Conservation (phyloP, 2,329 filamentous ascomycete genomes). For the Microdochium bolleyi region DNA sequence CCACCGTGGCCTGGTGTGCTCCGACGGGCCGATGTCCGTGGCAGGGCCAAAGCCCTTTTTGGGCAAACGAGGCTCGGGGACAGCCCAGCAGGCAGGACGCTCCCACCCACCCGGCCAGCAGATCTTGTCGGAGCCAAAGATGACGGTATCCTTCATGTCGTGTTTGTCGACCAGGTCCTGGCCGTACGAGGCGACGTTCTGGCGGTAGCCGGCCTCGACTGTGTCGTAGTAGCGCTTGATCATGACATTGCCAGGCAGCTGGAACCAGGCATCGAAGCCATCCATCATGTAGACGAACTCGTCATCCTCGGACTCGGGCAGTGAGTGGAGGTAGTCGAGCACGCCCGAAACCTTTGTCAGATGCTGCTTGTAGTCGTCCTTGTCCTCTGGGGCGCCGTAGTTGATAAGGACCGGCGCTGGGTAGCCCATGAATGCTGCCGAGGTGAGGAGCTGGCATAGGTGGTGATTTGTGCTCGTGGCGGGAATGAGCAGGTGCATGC, state of each 20-base stretch:
- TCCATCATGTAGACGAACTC: conserved; percentile 59
- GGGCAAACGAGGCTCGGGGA: conserved; percentile 24
- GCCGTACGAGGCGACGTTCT: conserved; percentile 41
- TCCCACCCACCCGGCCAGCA: conserved; percentile 29
- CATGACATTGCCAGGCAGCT: conserved; percentile 55
- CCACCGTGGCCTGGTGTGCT: conserved; percentile 26
- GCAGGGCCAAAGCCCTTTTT: conserved; percentile 25
- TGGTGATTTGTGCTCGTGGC: conserved; percentile 4
- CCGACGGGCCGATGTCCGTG: conserved; percentile 16
- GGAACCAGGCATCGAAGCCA: conserved; percentile 56
- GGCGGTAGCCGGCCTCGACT: conserved; percentile 41
- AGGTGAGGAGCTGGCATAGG: conserved; percentile 3
- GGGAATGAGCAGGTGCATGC: conserved; percentile 3
- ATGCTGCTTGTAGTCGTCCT: conserved; percentile 3
- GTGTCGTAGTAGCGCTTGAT: conserved; percentile 53
- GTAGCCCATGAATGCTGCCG: conserved; percentile 1
- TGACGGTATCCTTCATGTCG: conserved; percentile 26
- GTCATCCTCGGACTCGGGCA: conserved; percentile 35
- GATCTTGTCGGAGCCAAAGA: conserved; percentile 36
- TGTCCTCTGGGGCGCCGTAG: conserved; percentile 1
- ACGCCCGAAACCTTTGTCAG: conserved; percentile 3
- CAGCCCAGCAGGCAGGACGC: conserved; percentile 30
- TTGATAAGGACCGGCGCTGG: conserved; percentile 4
- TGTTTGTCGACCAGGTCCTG: conserved; percentile 20
- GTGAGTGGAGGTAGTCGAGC: conserved; percentile 4